phyloP scores from a whole-genome alignment of 176 grass and related monocot genomes.

The Cymbopogon citratus region DNA sequence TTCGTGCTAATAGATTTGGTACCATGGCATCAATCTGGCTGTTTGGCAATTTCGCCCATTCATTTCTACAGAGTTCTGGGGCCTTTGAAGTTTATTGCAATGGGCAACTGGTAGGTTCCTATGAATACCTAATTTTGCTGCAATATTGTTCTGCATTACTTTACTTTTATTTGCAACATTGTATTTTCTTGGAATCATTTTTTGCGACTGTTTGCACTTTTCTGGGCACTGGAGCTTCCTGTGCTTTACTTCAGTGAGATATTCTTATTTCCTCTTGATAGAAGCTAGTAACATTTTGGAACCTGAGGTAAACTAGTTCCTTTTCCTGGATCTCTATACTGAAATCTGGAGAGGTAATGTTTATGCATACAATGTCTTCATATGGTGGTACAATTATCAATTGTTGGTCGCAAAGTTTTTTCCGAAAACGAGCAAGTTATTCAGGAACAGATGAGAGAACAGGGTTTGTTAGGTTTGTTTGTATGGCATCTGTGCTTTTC shows the following conservation, averaged over 20 bases:
- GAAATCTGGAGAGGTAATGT: neutral
- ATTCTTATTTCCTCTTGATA: neutral
- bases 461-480: neutral
- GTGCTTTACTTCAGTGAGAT: neutral
- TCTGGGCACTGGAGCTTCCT: neutral
- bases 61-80: conserved; percentile 85
- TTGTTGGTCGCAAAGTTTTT: neutral
- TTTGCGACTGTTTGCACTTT: neutral
- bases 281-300: neutral
- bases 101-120: conserved; percentile 73
- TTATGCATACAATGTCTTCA: neutral
- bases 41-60: conserved; percentile 82
- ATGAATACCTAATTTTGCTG: conserved; percentile 8
- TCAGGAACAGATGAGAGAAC: neutral
- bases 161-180: neutral
- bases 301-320: neutral
- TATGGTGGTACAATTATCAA: neutral
- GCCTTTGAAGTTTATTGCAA: conserved; percentile 98
- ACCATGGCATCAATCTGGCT: conserved; percentile 84
- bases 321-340: neutral
- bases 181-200: neutral
- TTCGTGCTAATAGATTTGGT: conserved; percentile 95
- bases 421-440: neutral
- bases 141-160: neutral
- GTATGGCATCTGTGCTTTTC: neutral